phyloP scores from a whole-genome alignment of 2,329 filamentous ascomycete genomes.

The Calcarisporium arbuscula region DNA sequence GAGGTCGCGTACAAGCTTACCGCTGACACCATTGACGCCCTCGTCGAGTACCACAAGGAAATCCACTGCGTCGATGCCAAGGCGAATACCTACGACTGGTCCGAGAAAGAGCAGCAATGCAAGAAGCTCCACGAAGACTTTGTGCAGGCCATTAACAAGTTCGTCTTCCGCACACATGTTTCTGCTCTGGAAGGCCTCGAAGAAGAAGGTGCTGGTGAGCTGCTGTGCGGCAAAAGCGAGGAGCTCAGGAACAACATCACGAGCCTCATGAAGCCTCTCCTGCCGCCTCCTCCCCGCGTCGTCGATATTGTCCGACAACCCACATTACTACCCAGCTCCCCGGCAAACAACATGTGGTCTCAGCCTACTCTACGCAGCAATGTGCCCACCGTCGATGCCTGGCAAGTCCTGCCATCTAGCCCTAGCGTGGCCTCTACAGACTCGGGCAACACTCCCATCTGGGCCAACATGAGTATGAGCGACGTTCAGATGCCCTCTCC shows the following conservation, averaged over 20 bases:
- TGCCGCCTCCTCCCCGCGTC: slow-evolving; percentile 79
- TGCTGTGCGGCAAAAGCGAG: slow-evolving; percentile 84
- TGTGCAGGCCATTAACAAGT: slow-evolving; percentile 93
- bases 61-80: slow-evolving; percentile 87
- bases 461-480: slow-evolving; percentile 71
- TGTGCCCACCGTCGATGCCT: slow-evolving; percentile 69
- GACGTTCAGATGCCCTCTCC: slow-evolving; percentile 73
- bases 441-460: slow-evolving; percentile 62
- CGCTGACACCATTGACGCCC: slow-evolving; percentile 82
- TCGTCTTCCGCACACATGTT: slow-evolving; percentile 85
- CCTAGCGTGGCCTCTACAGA: slow-evolving; percentile 70
- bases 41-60: slow-evolving; percentile 95
- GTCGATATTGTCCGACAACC: slow-evolving; percentile 85
- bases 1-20: slow-evolving; percentile 98
- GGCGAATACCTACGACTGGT: slow-evolving; percentile 87
- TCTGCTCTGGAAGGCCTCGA: slow-evolving; percentile 90
- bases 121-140: slow-evolving; percentile 98
- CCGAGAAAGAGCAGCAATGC: slow-evolving; percentile 90
- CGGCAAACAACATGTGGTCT: slow-evolving; percentile 74
- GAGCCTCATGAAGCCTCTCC: slow-evolving; percentile 78
- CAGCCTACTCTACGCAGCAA: slow-evolving; percentile 59
- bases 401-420: slow-evolving; percentile 87
- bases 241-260: slow-evolving; percentile 86
- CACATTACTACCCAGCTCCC: slow-evolving; percentile 78
- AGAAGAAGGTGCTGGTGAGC: slow-evolving; percentile 90